phyloP scores from a whole-genome alignment of 1,284 basidiomycete genomes.

The Ganoderma boninense region DNA sequence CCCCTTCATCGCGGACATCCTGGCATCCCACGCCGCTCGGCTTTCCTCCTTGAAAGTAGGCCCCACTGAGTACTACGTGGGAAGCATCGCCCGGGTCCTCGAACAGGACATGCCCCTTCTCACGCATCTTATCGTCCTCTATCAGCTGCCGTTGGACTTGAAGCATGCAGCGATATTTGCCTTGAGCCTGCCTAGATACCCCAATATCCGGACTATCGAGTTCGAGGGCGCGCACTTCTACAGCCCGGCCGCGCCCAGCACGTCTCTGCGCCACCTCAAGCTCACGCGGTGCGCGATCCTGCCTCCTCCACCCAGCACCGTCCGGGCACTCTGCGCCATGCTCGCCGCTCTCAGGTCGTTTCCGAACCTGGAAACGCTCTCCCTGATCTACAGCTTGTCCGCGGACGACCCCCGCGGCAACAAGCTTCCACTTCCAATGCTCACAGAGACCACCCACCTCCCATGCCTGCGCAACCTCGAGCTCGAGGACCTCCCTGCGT shows the following conservation, averaged over 20 bases:
- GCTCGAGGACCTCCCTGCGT: background rate
- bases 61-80: background rate
- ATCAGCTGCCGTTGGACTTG: background rate
- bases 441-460: background rate
- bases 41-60: background rate
- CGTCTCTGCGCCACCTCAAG: background rate
- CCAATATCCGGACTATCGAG: background rate
- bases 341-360: background rate
- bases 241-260: background rate
- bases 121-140: background rate
- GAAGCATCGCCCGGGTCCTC: background rate
- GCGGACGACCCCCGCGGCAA: background rate
- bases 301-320: background rate
- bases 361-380: slow-evolving; percentile 3
- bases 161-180: background rate
- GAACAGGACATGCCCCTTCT: background rate
- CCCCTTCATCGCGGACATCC: no score
- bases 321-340: background rate
- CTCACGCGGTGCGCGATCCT: background rate
- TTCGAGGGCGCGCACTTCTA: background rate
- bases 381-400: background rate
- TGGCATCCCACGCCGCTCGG: background rate
- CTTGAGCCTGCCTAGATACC: background rate
- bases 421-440: background rate
- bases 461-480: background rate